These are phyloP conservation scores for Salvia rosmarinus DNA, from an alignment of 257 asterid genomes.

Conservation along the genomic window DNA sequence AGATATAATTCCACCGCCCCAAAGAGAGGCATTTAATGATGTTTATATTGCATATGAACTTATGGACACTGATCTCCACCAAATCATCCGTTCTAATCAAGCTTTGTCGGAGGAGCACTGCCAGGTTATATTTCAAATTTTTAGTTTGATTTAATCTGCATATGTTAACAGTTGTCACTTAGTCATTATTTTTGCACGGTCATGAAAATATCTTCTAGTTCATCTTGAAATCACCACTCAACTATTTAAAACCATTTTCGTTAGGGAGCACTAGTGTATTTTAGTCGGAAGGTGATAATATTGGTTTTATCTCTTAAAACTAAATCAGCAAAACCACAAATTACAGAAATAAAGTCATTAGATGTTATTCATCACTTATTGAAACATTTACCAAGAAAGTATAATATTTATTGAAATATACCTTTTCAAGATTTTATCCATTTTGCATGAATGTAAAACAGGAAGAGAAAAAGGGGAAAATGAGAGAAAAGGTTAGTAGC, in stretches of 20 bases:
- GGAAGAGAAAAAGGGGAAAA: neutral
- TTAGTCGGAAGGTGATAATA: neutral
- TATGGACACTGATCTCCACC: slow-evolving; percentile 98
- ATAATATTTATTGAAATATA: neutral
- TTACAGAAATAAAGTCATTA: neutral
- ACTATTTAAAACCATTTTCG: neutral
- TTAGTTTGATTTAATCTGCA: slow-evolving; percentile 7
- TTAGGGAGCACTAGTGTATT: neutral
- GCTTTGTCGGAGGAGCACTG: slow-evolving; percentile 95
- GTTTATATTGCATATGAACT: slow-evolving; percentile 97
- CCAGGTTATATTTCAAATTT: slow-evolving; percentile 58
- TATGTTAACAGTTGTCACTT: neutral
- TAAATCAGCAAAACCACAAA: neutral
- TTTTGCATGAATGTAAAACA: neutral
- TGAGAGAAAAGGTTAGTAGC: neutral
- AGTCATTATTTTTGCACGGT: slow-evolving; percentile 13
- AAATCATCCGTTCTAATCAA: slow-evolving; percentile 94
- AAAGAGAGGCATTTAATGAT: slow-evolving; percentile 81
- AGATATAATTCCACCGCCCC: slow-evolving; percentile 94
- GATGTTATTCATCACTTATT: slow-evolving; percentile 14
- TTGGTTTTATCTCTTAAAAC: neutral
- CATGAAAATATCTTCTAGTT: neutral
- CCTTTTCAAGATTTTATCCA: slow-evolving; percentile 12
- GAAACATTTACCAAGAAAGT: neutral
- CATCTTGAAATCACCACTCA: neutral